Percentiles rank a stretch among this genome's conserved stretches.
Conservation (phyloP, 176 grass and related monocot species). For the Tillandsia leiboldiana region DNA sequence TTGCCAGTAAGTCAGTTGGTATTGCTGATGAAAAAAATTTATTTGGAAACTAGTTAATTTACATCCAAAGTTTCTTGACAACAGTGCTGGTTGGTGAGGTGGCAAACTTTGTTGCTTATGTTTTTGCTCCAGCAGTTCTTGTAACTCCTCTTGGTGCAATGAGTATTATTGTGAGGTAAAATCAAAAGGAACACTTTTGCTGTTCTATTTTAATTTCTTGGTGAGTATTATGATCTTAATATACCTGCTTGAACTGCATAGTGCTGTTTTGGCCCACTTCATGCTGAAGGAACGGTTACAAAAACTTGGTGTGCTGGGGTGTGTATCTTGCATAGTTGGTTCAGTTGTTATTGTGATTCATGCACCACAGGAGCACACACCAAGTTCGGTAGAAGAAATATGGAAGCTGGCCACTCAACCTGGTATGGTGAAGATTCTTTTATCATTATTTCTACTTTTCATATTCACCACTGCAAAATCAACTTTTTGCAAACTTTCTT, state of each 20-base stretch:
- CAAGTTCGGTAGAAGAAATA: slow-evolving; percentile 73
- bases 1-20: slow-evolving; percentile 47
- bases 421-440: slow-evolving; percentile 23
- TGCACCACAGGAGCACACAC: slow-evolving; percentile 69
- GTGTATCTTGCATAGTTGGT: slow-evolving; percentile 82
- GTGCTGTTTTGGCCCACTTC: slow-evolving; percentile 73
- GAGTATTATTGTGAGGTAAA: slow-evolving; percentile 90
- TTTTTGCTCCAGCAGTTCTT: slow-evolving; percentile 77
- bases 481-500: too few species aligned
- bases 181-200: neutral
- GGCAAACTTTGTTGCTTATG: slow-evolving; percentile 82
- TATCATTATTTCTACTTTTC: too few species aligned
- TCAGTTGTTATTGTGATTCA: slow-evolving; percentile 88
- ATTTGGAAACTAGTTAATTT: neutral
- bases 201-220: neutral
- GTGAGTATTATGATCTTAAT: slow-evolving; percentile 9
- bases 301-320: slow-evolving; percentile 72
- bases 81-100: slow-evolving; percentile 84
- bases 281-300: slow-evolving; percentile 76
- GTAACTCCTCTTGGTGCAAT: slow-evolving; percentile 92
- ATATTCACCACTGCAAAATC: too few species aligned
- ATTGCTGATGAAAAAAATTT: neutral
- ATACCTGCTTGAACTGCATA: slow-evolving; percentile 14
- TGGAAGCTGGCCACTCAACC: slow-evolving; percentile 84
- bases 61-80: slow-evolving; percentile 26